Evolutionary conservation across 1,284 basidiomycete species (phyloP).

Genomic region (Heterobasidion parviporum): DNA sequence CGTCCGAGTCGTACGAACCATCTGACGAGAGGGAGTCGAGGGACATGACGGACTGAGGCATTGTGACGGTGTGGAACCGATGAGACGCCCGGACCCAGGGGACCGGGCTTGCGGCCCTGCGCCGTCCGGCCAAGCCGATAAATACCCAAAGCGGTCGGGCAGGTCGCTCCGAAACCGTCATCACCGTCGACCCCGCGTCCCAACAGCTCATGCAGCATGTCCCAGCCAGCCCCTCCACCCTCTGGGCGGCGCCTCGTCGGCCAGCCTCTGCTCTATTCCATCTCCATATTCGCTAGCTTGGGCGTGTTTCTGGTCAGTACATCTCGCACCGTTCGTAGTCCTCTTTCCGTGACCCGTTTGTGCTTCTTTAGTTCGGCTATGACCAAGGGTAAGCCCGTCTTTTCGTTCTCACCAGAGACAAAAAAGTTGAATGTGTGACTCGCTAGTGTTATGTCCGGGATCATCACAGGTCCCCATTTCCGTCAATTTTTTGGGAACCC

Average conservation of each 20-base stretch:
- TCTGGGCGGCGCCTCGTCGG: slow-evolving; percentile 61
- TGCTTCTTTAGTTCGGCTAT: slow-evolving; percentile 71
- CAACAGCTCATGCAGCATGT: slow-evolving; percentile 20
- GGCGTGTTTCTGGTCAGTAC: slow-evolving; percentile 78
- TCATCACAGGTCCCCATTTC: slow-evolving; percentile 93
- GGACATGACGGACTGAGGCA: slow-evolving; percentile 38
- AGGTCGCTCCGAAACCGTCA: neutral
- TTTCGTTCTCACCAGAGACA: neutral
- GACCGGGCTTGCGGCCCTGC: too few relatives aligned
- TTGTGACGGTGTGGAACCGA: slow-evolving; percentile 13
- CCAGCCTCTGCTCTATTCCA: slow-evolving; percentile 72
- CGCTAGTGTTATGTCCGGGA: slow-evolving; percentile 77
- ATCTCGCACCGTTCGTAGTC: slow-evolving; percentile 5
- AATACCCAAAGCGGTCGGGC: neutral
- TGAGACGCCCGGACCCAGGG: too few relatives aligned
- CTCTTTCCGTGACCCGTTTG: neutral
- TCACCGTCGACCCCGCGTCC: neutral
- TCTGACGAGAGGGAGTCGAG: slow-evolving; percentile 36
- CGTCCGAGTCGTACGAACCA: slow-evolving; percentile 55
- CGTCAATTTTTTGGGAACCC: slow-evolving; percentile 78
- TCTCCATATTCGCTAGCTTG: slow-evolving; percentile 79
- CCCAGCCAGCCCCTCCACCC: slow-evolving; percentile 15
- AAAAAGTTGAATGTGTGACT: slow-evolving; percentile 11
- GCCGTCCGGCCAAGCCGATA: neutral
- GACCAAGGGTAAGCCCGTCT: slow-evolving; percentile 70